phyloP scores from a whole-genome alignment of 805 yeast genomes.

The Candida vartiovaarae region DNA sequence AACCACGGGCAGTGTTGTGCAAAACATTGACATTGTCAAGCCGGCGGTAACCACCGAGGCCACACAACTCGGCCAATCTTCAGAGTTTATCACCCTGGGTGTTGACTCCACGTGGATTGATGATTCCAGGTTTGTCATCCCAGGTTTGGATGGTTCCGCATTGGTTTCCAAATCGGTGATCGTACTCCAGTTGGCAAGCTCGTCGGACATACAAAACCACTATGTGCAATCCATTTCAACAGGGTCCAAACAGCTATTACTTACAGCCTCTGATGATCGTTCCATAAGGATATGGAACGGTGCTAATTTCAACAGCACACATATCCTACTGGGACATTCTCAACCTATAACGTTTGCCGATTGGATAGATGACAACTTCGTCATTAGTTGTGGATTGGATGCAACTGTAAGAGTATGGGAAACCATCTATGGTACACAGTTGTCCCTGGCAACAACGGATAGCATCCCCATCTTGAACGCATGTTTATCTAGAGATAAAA shows the following conservation, averaged over 20 bases:
- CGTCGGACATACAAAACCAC: slow-evolving; percentile 56
- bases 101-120: slow-evolving; percentile 72
- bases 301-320: slow-evolving; percentile 44
- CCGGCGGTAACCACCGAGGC: slow-evolving; percentile 9
- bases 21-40: slow-evolving; percentile 32
- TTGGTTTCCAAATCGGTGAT: slow-evolving; percentile 47
- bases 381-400: slow-evolving; percentile 60
- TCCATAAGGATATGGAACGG: slow-evolving; percentile 72
- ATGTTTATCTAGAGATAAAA: slow-evolving; percentile 41
- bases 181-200: slow-evolving; percentile 42
- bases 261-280: slow-evolving; percentile 75
- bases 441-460: slow-evolving; percentile 32
- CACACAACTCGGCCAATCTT: slow-evolving; percentile 14
- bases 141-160: slow-evolving; percentile 50
- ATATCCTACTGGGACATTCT: slow-evolving; percentile 45
- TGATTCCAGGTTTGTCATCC: slow-evolving; percentile 59
- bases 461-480: slow-evolving; percentile 53
- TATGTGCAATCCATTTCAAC: slow-evolving; percentile 52
- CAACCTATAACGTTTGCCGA: slow-evolving; percentile 48
- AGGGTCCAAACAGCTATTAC: slow-evolving; percentile 42
- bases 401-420: slow-evolving; percentile 69
- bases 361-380: slow-evolving; percentile 42
- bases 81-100: slow-evolving; percentile 26
- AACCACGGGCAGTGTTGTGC: slow-evolving; percentile 40
- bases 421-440: slow-evolving; percentile 33